These are phyloP conservation scores for Bonia amplexicaulis DNA, from an alignment of 176 grass and related monocot genomes.

Conservation along the genomic window DNA sequence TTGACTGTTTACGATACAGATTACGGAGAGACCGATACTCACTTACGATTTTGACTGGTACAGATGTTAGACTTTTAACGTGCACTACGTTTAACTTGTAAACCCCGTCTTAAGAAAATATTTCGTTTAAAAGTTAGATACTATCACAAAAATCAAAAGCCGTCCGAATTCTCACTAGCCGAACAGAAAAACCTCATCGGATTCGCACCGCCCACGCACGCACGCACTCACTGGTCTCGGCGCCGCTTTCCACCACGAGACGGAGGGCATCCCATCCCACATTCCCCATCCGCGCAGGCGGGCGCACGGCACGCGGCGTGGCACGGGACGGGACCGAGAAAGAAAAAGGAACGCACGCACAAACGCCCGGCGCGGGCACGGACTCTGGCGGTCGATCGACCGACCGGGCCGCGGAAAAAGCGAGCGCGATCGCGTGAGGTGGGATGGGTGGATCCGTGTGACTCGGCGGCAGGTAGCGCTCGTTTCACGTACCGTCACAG, in stretches of 20 bases:
- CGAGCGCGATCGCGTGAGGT: not conserved
- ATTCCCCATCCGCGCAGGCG: not conserved
- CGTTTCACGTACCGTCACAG: not conserved
- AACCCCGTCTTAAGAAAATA: too few relatives aligned
- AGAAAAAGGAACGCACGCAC: not conserved
- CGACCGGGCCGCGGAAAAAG: not conserved
- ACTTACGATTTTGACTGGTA: too few relatives aligned
- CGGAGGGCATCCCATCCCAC: not conserved
- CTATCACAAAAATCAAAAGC: too few relatives aligned
- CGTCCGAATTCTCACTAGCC: too few relatives aligned
- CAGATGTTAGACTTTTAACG: too few relatives aligned
- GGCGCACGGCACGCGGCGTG: not conserved
- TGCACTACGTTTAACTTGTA: too few relatives aligned
- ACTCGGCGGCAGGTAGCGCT: not conserved
- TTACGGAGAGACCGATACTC: too few relatives aligned
- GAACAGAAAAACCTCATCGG: not conserved
- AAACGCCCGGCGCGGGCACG: not conserved
- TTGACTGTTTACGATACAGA: too few relatives aligned
- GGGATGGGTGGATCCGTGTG: not conserved
- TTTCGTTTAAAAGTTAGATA: too few relatives aligned
- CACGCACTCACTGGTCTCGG: not conserved
- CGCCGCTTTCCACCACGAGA: not conserved
- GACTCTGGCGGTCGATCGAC: conserved; percentile 1
- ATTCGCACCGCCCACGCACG: not conserved
- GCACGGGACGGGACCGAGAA: not conserved